phyloP scores from a whole-genome alignment of 768 basidiomycete species.

The Leucogyrophana mollusca region DNA sequence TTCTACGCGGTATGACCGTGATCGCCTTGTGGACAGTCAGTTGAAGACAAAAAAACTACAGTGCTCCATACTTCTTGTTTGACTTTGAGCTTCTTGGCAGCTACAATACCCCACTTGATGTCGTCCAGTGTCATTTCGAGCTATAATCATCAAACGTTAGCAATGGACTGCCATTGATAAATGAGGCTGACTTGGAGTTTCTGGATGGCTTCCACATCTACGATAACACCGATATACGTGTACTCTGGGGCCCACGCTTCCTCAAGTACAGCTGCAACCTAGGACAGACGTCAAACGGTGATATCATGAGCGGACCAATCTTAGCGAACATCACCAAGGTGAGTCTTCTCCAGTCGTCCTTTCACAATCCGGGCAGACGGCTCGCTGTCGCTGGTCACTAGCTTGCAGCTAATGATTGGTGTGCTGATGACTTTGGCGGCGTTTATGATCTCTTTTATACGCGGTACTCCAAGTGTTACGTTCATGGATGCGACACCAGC shows the following conservation, averaged over 20 bases:
- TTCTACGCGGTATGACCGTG: conserved; percentile 69
- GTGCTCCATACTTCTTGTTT: conserved; percentile 65
- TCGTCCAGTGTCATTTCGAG: conserved; percentile 92
- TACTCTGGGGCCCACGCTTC: conserved; percentile 95
- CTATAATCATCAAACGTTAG: conserved; percentile 35
- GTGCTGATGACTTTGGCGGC: conserved; percentile 97
- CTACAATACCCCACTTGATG: conserved; percentile 88
- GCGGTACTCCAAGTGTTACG: conserved; percentile 98
- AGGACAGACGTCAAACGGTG: neutral
- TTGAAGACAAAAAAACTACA: neutral
- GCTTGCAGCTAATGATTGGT: conserved; percentile 95
- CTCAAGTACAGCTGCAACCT: conserved; percentile 92
- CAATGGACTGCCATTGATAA: neutral
- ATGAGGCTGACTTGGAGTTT: conserved; percentile 70
- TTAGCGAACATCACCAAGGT: conserved; percentile 80
- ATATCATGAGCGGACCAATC: neutral
- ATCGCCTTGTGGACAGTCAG: conserved; percentile 50
- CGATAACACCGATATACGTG: conserved; percentile 89
- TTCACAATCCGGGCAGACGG: conserved; percentile 98
- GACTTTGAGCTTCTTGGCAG: conserved; percentile 87
- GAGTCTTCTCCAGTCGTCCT: conserved; percentile 91
- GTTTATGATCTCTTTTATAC: conserved; percentile 99
- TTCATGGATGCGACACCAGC: conserved; percentile 99
- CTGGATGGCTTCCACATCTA: conserved; percentile 85
- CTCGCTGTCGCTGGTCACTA: conserved; percentile 83